Evolutionary conservation across 148 eudicot species (phyloP), one percentile per base, ranked within the genome.

Genomic region (Chenopodium berlandieri): DNA sequence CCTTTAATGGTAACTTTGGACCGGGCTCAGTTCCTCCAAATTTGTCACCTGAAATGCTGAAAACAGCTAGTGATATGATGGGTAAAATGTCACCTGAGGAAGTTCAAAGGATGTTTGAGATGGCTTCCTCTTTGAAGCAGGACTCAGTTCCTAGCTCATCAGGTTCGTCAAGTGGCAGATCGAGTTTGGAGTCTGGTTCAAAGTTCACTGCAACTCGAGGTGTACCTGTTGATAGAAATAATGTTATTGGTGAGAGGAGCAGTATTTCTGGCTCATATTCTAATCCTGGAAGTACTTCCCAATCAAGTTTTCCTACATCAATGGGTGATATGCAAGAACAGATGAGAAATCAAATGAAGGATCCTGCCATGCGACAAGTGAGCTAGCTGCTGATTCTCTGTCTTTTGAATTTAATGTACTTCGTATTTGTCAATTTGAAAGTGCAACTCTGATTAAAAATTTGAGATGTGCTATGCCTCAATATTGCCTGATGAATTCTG

Each of bases 321-420:
- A 87, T 83, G 89, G 82, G 84, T 83, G 97, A 94, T 86, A 75
- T 93, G 85, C 98, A 95, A 85, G 94, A 93, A 80, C 97, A 95
- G 83, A 91, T 96, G 95, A 90, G 92, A 86, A 91, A 91, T 80
- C 99, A 92, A 85, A 87, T 96, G 99, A 92, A 92, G 71, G 95
- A 96, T 89, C 99, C 99, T 75, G 97, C 97, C 71, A 94, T 92
- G 95, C 89, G 92, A 56, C 92, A 96, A 90, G 99, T 96, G 87
- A 75, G 86, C 82, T 64, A 30, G 63, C 32, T 74, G n/a, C 19
- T 66, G 20, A 23, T 47, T 25, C 32, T 25, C 9, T 46, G 25
- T 23, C 30, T 54, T 16, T 77, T 72, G 52, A 14, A 2, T 31
- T 70, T 31, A 14, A 62, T 17, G 19, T 19, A 9, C 19, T 58